Base-by-base conservation (phyloP, 257 asterid species). In the Solanum corneliomulleri region DNA sequence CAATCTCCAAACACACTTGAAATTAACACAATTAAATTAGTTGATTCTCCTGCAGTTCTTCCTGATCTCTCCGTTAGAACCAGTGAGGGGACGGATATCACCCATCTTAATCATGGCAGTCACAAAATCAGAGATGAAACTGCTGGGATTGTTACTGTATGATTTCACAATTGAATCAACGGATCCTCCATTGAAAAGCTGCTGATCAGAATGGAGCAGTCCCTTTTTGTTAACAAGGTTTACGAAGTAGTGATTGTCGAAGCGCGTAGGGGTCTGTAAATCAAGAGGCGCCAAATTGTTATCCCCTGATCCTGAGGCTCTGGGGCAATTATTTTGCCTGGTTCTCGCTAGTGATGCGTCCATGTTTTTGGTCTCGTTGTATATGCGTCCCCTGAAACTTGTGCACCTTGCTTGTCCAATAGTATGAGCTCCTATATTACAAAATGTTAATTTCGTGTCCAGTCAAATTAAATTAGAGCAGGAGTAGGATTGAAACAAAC, bases 361-460 rank as follows among this genome's bases (percentile, higher is more conserved):
- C 71, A 95, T 4, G 91, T 88, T 52, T 35, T 88, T 94, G 52
- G 93, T 91, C 41, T 95, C 98, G 85, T 94, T 95, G 95, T 95
- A 95, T 49, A 95, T 89, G 3, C 98, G 93, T 3, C 96, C 92
- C 60, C 98, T 90, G 91, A 97, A 97, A 84, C 76, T 92, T 1
- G 97, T 95, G 93, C 99, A 97, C 82, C 98, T 90, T 52, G 98
- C 98, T 78, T 90, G 96, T 41, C 98, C 99, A 11, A 97, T 94
- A 2, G 98, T 95, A 95, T 97, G 99, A 9, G 98, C 83, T 25
- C 98, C 98, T 95, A 86, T 0, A 49, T 49, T 49, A 41, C 3
- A 49, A 15, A 47, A 5, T 5, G 6, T 5, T 49, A 13, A 49
- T 49, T 14, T 0, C 3, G 21, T 49, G 8, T 5, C 18, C 58